Conservation (phyloP, 2,329 filamentous ascomycete species). For the Metarhizium humberi region DNA sequence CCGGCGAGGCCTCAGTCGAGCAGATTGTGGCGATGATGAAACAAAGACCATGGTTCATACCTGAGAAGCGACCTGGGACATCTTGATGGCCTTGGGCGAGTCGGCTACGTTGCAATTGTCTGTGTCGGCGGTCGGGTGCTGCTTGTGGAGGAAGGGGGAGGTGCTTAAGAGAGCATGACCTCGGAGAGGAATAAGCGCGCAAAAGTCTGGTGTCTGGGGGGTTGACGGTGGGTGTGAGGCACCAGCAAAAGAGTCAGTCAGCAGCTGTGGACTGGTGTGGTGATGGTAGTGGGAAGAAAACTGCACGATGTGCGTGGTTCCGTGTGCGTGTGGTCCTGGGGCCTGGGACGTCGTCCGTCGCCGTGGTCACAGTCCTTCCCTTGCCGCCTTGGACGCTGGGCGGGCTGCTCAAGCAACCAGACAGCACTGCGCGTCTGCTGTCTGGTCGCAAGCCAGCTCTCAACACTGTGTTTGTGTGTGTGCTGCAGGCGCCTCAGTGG, state of each 20-base stretch:
- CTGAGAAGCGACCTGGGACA: conserved; percentile 51
- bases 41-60: conserved; percentile 28
- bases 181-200: conserved; percentile 15
- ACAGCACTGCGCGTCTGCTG: no score
- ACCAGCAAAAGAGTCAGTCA: conserved; percentile 4
- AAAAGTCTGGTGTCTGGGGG: conserved; percentile 9
- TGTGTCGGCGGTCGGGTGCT: conserved; percentile 26
- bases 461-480: no score
- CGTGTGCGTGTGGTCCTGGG: not conserved
- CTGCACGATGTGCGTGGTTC: conserved; percentile 8
- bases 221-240: conserved; percentile 6
- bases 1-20: not conserved
- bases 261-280: conserved; percentile 5
- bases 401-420: no score
- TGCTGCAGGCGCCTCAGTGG: not conserved
- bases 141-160: conserved; percentile 20
- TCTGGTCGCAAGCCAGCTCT: no score
- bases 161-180: conserved; percentile 30
- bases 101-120: conserved; percentile 29
- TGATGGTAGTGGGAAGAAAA: conserved; percentile 13
- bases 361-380: no score
- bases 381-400: no score
- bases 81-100: conserved; percentile 34
- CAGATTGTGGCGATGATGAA: not conserved
- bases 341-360: not conserved